A percentile compares a stretch with the other conserved stretches of the same genome.
Evolutionary conservation across 2,329 filamentous ascomycete species (phyloP).

Genomic region (Chaetothyriales sp.): DNA sequence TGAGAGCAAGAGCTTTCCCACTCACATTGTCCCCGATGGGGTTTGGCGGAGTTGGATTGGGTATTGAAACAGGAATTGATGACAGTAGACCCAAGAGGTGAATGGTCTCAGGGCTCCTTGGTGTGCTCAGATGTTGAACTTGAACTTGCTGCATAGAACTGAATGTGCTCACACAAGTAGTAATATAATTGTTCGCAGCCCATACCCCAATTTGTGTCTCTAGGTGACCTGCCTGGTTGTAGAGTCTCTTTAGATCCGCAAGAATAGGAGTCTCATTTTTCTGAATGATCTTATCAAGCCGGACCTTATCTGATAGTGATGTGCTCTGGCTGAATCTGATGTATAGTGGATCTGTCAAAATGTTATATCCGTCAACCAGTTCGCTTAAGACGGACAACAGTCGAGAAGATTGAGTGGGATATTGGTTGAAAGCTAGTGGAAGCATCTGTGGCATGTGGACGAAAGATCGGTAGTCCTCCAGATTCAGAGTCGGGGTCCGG

Average conservation of each 20-base stretch:
- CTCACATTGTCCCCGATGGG: slow-evolving; percentile 27
- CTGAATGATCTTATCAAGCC: slow-evolving; percentile 19
- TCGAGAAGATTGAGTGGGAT: slow-evolving; percentile 4
- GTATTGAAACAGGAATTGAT: background rate
- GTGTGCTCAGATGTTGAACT: background rate
- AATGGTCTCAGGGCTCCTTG: background rate
- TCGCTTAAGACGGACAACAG: slow-evolving; percentile 31
- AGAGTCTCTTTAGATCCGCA: slow-evolving; percentile 42
- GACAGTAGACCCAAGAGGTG: background rate
- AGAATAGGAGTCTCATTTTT: slow-evolving; percentile 23
- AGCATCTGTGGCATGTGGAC: slow-evolving; percentile 51
- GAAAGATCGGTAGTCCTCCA: slow-evolving; percentile 52
- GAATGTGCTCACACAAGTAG: slow-evolving; percentile 27
- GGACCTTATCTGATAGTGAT: slow-evolving; percentile 16
- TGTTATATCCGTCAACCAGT: slow-evolving; percentile 35
- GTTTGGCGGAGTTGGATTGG: background rate
- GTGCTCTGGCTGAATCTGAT: slow-evolving; percentile 32
- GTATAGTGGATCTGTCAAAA: slow-evolving; percentile 47
- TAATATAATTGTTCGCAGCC: slow-evolving; percentile 54
- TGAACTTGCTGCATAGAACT: background rate
- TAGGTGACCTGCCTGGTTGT: slow-evolving; percentile 36
- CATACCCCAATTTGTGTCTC: slow-evolving; percentile 47
- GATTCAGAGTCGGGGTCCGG: slow-evolving; percentile 51
- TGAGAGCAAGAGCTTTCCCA: slow-evolving; percentile 41
- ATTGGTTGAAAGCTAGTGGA: slow-evolving; percentile 21